These are phyloP conservation scores for Theileria luwenshuni DNA, from an alignment of 169 alveolate species.

Conservation along the genomic window DNA sequence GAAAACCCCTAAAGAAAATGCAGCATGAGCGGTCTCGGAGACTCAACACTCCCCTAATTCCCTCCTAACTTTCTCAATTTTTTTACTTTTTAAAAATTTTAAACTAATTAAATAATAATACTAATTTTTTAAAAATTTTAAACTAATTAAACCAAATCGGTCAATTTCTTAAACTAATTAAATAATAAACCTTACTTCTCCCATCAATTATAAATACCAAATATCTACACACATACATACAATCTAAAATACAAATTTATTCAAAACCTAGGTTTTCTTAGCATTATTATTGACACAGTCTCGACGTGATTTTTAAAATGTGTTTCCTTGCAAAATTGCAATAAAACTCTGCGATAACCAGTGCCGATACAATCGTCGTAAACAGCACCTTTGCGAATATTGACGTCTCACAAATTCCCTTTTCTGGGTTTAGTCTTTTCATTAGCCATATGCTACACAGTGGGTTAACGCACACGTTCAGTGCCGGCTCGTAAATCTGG, in stretches of 20 bases:
- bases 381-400: conserved; percentile 4
- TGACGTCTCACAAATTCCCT: conserved; percentile 57
- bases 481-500: conserved; percentile 72
- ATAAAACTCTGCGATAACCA: conserved; percentile 28
- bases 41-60: conserved; percentile 11
- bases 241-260: too few relatives aligned
- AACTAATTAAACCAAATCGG: too few relatives aligned
- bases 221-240: too few relatives aligned
- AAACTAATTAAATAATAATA: neutral
- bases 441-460: conserved; percentile 75
- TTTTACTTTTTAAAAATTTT: neutral
- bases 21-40: conserved; percentile 45
- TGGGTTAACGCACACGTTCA: conserved; percentile 76
- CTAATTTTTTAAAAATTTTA: too few relatives aligned
- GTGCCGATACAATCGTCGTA: neutral
- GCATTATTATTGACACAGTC: conserved; percentile 49
- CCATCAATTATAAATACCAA: too few relatives aligned
- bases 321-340: conserved; percentile 30
- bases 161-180: too few relatives aligned
- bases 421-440: conserved; percentile 66
- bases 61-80: neutral
- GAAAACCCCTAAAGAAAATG: conserved; percentile 63
- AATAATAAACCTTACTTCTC: too few relatives aligned
- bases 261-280: too few relatives aligned
- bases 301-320: conserved; percentile 34